Percentiles rank a stretch among this genome's conserved stretches.
These are phyloP conservation scores for Metschnikowia drakensbergensis DNA, from an alignment of 805 yeast genomes.

Conservation along the genomic window DNA sequence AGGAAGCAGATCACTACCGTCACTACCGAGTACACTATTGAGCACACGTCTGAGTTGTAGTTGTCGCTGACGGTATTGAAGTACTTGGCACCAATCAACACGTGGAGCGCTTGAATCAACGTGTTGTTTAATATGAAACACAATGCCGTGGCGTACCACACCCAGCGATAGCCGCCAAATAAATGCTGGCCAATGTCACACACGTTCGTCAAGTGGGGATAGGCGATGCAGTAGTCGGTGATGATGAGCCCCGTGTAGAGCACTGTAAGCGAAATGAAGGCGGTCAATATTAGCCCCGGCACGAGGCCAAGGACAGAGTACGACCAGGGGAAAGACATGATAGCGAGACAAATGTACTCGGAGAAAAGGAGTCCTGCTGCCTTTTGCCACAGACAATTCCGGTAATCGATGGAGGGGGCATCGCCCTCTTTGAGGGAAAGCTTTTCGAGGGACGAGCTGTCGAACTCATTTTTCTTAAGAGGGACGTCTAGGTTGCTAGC, in stretches of 20 bases:
- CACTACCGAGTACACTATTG: constrained; percentile 50
- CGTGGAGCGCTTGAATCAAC: constrained; percentile 57
- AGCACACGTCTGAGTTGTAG: constrained; percentile 40
- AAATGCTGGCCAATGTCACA: constrained; percentile 59
- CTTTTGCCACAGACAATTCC: constrained; percentile 54
- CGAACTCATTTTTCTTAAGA: not conserved
- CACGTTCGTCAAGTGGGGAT: constrained; percentile 49
- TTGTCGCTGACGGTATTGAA: constrained; percentile 50
- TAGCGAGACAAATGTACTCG: constrained; percentile 59
- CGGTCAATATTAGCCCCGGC: constrained; percentile 54
- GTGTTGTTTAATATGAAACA: constrained; percentile 54
- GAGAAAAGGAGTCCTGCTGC: constrained; percentile 58
- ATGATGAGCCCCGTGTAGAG: constrained; percentile 54
- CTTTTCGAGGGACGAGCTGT: constrained; percentile 4
- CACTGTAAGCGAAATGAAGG: constrained; percentile 47
- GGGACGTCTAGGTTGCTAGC: too few relatives aligned
- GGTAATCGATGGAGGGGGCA: constrained; percentile 38
- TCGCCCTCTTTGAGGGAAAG: constrained; percentile 6
- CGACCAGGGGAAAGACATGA: constrained; percentile 66
- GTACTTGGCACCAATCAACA: constrained; percentile 56
- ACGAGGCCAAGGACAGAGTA: constrained; percentile 56
- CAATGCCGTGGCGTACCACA: constrained; percentile 55
- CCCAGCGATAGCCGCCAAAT: constrained; percentile 48
- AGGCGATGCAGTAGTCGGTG: constrained; percentile 50
- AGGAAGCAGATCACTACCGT: constrained; percentile 47